phyloP scores from a whole-genome alignment of 768 basidiomycete species.

The Strobilomyces echinocephalus region DNA sequence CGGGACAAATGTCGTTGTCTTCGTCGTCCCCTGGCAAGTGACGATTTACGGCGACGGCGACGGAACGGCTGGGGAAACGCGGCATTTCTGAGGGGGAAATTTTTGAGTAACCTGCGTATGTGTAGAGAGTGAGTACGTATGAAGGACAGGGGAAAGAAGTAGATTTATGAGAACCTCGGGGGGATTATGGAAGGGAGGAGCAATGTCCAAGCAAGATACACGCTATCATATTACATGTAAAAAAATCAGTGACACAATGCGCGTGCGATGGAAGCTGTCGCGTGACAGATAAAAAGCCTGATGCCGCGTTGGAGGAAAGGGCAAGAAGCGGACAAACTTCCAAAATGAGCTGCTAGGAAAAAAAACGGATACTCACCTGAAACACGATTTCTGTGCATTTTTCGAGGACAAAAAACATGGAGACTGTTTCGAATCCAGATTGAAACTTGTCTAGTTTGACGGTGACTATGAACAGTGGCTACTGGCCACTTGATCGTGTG shows the following conservation, averaged over 20 bases:
- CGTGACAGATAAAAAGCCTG: constrained; percentile 33
- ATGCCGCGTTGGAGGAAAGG: constrained; percentile 19
- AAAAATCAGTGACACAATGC: constrained; percentile 32
- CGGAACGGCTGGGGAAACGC: constrained; percentile 66
- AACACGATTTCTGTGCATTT: constrained; percentile 37
- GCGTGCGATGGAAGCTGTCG: constrained; percentile 25
- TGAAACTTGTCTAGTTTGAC: constrained; percentile 23
- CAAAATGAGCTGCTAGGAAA: constrained; percentile 21
- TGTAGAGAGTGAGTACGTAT: constrained; percentile 21
- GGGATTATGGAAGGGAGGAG: constrained; percentile 21
- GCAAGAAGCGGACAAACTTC: constrained; percentile 18
- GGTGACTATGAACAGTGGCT: constrained; percentile 21
- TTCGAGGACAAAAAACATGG: constrained; percentile 34
- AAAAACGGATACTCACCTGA: constrained; percentile 26
- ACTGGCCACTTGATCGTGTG: constrained; percentile 26
- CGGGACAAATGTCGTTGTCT: constrained; percentile 83
- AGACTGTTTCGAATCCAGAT: constrained; percentile 33
- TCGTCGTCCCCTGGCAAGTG: constrained; percentile 56
- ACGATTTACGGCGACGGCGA: constrained; percentile 42
- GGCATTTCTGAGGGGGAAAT: constrained; percentile 60
- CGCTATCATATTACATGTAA: constrained; percentile 36
- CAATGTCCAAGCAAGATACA: constrained; percentile 8
- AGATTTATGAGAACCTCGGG: constrained; percentile 24
- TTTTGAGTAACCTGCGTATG: constrained; percentile 37
- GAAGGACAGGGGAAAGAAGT: constrained; percentile 14